phyloP scores from a whole-genome alignment of 345 rosid genomes.

The Cardamine resedifolia region DNA sequence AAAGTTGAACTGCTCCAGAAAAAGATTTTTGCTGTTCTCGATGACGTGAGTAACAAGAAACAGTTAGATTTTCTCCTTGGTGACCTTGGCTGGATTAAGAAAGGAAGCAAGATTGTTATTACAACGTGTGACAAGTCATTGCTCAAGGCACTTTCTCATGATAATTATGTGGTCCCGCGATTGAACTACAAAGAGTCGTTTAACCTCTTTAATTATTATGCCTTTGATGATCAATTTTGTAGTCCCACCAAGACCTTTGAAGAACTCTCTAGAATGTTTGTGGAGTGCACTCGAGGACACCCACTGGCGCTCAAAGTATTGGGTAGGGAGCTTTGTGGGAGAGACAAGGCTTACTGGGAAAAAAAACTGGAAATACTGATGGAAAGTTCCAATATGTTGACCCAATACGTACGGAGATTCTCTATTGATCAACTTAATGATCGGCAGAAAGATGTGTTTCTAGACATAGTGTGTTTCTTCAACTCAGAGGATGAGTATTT shows the following conservation, averaged over 20 bases:
- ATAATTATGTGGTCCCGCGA: background rate
- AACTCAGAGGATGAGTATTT: no score
- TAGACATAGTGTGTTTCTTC: no score
- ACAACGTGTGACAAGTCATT: constrained; percentile 23
- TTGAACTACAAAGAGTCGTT: constrained; percentile 3
- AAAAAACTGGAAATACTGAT: no score
- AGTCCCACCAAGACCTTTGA: background rate
- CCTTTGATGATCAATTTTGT: background rate
- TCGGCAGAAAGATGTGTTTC: no score
- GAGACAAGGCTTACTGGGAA: no score
- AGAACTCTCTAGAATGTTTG: no score
- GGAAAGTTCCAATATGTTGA: no score
- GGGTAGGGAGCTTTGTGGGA: no score
- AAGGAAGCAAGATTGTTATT: background rate
- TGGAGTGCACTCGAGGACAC: no score
- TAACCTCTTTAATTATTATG: constrained; percentile 6
- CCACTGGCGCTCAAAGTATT: no score
- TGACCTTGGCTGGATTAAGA: constrained; percentile 3
- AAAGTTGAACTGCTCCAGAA: background rate
- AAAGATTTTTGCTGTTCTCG: background rate
- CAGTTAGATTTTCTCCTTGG: constrained; percentile 10
- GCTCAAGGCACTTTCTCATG: background rate
- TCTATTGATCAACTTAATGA: no score
- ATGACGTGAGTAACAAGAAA: constrained; percentile 4
- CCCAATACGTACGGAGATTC: no score